Evolutionary conservation across 2,329 filamentous ascomycete species (phyloP).

Genomic region (Chrysoporthe puriensis): DNA sequence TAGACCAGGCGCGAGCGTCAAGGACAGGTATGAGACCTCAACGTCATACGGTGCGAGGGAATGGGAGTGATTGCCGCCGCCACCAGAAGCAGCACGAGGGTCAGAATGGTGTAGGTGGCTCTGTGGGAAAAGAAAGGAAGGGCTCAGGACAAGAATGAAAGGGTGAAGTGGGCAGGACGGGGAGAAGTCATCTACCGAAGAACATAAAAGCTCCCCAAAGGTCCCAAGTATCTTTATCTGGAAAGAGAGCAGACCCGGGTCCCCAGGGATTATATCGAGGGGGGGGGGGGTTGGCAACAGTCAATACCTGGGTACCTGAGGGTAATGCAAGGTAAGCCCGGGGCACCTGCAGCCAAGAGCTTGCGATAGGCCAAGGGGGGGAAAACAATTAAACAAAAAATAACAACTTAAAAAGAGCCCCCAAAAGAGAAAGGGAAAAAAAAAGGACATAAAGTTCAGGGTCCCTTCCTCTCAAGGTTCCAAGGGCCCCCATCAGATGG

Average conservation of each 20-base stretch:
- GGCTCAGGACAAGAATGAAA: not conserved
- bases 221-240: not conserved
- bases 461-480: not conserved
- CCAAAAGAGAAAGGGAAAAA: not conserved
- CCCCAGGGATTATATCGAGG: conserved; percentile 1
- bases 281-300: not conserved
- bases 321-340: not conserved
- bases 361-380: not conserved
- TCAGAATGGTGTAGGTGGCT: not conserved
- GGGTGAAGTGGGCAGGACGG: not conserved
- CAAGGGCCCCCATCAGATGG: not conserved
- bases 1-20: not conserved
- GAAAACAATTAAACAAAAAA: not conserved
- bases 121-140: not conserved
- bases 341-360: not conserved
- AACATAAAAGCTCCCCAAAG: not conserved
- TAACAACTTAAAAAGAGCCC: not conserved
- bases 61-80: too few relatives aligned
- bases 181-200: not conserved
- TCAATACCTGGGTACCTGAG: not conserved
- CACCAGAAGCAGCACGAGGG: not conserved
- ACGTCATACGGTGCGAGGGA: not conserved
- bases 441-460: not conserved
- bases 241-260: not conserved
- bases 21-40: not conserved